Percentiles rank a stretch among this genome's conserved stretches.
These are phyloP conservation scores for Pichiaceae sp. DNA, from an alignment of 1,139 yeast species.

Conservation along the genomic window DNA sequence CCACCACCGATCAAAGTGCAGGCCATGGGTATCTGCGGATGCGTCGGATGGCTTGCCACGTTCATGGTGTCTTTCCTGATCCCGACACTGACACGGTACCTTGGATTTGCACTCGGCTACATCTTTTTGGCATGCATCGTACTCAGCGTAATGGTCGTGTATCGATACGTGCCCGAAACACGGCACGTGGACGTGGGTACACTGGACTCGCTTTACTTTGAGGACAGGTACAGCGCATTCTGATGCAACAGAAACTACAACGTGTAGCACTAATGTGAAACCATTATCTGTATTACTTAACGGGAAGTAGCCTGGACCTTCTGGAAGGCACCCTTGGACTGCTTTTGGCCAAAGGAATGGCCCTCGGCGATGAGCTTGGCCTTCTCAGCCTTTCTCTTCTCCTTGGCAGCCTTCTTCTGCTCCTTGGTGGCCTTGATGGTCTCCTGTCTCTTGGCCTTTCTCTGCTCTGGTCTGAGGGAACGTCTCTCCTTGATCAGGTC, in stretches of 20 bases:
- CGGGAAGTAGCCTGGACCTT: slow-evolving; percentile 96
- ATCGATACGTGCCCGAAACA: slow-evolving; percentile 35
- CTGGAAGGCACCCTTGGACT: slow-evolving; percentile 92
- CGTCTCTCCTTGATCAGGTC: slow-evolving; percentile 98
- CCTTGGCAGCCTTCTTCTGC: slow-evolving; percentile 89
- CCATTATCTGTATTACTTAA: slow-evolving; percentile 34
- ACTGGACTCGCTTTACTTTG: slow-evolving; percentile 25
- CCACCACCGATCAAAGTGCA: slow-evolving; percentile 28
- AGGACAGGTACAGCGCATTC: too few species aligned
- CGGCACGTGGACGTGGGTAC: slow-evolving; percentile 31
- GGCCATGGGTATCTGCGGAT: slow-evolving; percentile 25
- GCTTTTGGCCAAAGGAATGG: slow-evolving; percentile 70
- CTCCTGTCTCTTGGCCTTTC: slow-evolving; percentile 95
- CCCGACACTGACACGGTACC: slow-evolving; percentile 34
- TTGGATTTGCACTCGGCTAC: slow-evolving; percentile 39
- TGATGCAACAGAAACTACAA: too few species aligned
- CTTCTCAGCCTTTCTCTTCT: slow-evolving; percentile 90
- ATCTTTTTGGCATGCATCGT: slow-evolving; percentile 38
- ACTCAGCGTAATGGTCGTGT: slow-evolving; percentile 32
- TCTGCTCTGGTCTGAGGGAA: slow-evolving; percentile 89
- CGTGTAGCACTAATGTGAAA: neutral
- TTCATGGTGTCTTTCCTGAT: slow-evolving; percentile 47
- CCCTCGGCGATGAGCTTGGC: slow-evolving; percentile 76
- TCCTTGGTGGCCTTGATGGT: slow-evolving; percentile 90
- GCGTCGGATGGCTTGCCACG: slow-evolving; percentile 43